Evolutionary conservation across 2,329 filamentous ascomycete genomes (phyloP).

Genomic region (Teratosphaeria gauchensis): DNA sequence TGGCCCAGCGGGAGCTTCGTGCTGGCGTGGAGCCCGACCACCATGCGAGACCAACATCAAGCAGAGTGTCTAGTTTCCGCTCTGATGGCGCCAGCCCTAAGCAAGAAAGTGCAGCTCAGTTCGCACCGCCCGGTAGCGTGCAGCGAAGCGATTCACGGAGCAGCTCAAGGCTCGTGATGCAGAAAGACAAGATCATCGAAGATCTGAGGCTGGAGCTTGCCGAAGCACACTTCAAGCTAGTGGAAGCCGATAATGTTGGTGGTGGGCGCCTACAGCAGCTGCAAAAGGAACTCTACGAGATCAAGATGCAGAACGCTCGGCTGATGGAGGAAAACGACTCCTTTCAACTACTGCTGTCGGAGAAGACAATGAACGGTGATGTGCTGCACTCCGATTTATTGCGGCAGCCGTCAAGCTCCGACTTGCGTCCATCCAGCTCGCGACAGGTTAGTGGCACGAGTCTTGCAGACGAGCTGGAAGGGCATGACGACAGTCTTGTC

Average conservation of each 20-base stretch:
- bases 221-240: conserved; percentile 88
- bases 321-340: conserved; percentile 98
- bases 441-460: conserved; percentile 42
- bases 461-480: conserved; percentile 82
- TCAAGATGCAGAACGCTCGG: conserved; percentile 88
- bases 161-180: conserved; percentile 79
- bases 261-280: conserved; percentile 80
- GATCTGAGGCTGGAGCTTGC: conserved; percentile 83
- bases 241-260: conserved; percentile 87
- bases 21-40: conserved; percentile 35
- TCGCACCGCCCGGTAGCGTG: conserved; percentile 68
- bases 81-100: conserved; percentile 45
- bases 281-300: conserved; percentile 82
- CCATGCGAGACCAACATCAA: conserved; percentile 44
- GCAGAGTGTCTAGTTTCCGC: conserved; percentile 19
- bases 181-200: conserved; percentile 96
- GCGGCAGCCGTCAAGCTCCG: conserved; percentile 1
- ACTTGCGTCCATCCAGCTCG: conserved; percentile 47
- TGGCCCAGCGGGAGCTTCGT: conserved; percentile 62
- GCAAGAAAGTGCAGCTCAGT: conserved; percentile 54
- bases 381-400: conserved; percentile 37
- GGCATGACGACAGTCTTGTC: conserved; percentile 38
- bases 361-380: conserved; percentile 92
- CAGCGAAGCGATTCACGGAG: conserved; percentile 70
- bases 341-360: conserved; percentile 87